Percentiles rank a stretch among this genome's conserved stretches.
phyloP scores from a whole-genome alignment of 805 yeast species.

The Barnettozyma pratensis region DNA sequence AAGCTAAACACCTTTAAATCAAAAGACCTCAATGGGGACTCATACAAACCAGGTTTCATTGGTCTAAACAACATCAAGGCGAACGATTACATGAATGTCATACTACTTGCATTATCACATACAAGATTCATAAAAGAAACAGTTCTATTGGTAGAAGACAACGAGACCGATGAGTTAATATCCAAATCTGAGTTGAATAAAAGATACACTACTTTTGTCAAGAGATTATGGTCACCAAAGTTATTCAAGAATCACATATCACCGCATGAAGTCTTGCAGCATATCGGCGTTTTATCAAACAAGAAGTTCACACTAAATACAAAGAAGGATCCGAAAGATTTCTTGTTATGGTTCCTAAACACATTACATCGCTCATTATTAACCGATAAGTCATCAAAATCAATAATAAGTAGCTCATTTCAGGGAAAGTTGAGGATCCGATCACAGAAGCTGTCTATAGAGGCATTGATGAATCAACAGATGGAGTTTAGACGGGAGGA shows the following conservation, averaged over 20 bases:
- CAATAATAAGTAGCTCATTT: slow-evolving; percentile 32
- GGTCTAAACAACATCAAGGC: slow-evolving; percentile 53
- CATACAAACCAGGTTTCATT: slow-evolving; percentile 57
- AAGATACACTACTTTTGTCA: slow-evolving; percentile 40
- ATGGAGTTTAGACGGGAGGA: slow-evolving; percentile 9
- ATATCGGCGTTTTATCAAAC: slow-evolving; percentile 38
- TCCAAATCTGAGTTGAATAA: slow-evolving; percentile 31
- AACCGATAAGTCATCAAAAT: slow-evolving; percentile 11
- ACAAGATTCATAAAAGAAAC: slow-evolving; percentile 43
- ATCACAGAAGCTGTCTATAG: slow-evolving; percentile 23
- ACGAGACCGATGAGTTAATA: slow-evolving; percentile 12
- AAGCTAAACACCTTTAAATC: slow-evolving; percentile 25
- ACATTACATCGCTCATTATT: slow-evolving; percentile 30
- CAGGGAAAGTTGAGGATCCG: slow-evolving; percentile 48
- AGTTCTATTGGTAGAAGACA: slow-evolving; percentile 28
- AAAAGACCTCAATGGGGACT: slow-evolving; percentile 38
- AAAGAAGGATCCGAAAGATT: slow-evolving; percentile 48
- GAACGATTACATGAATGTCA: slow-evolving; percentile 53
- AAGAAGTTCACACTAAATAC: slow-evolving; percentile 35
- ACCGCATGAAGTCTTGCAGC: slow-evolving; percentile 58
- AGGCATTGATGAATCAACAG: slow-evolving; percentile 20
- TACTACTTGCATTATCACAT: slow-evolving; percentile 54
- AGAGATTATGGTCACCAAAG: slow-evolving; percentile 60
- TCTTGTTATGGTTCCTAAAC: slow-evolving; percentile 58
- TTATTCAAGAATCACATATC: slow-evolving; percentile 60